These are phyloP conservation scores for Ettlia oleoabundans DNA, from an alignment of 139 green algal species.

Conservation along the genomic window DNA sequence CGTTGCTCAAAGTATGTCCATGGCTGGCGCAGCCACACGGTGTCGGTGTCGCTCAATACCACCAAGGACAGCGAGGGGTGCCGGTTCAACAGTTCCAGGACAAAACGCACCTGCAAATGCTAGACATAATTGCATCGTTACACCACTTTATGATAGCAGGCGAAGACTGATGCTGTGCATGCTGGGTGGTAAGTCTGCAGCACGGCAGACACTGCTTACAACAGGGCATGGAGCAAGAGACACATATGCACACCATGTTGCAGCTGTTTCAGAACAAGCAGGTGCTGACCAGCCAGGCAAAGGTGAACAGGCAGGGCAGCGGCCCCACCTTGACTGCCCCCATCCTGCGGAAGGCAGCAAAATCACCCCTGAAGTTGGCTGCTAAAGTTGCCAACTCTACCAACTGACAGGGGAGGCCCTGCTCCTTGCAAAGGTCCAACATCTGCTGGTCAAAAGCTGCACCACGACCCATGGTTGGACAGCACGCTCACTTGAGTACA, in stretches of 20 bases:
- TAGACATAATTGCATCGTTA: not conserved
- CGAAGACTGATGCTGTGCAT: not conserved
- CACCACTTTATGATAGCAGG: not conserved
- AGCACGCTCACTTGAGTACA: not conserved
- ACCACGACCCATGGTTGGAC: not conserved
- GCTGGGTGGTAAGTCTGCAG: not conserved
- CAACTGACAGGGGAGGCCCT: not conserved
- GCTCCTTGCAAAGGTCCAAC: not conserved
- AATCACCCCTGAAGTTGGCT: not conserved
- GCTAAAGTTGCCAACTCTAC: not conserved
- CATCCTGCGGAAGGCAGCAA: conserved; percentile 1
- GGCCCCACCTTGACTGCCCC: conserved; percentile 15
- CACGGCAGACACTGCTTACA: not conserved
- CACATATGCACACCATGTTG: not conserved
- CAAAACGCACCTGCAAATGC: not conserved
- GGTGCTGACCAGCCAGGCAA: not conserved
- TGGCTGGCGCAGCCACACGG: conserved; percentile 13
- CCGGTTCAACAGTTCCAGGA: not conserved
- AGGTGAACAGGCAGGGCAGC: not conserved
- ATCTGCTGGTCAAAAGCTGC: conserved; percentile 11
- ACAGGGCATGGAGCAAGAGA: not conserved
- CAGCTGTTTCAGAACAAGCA: not conserved
- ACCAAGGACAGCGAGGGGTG: conserved; percentile 9
- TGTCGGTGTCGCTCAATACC: conserved; percentile 18
- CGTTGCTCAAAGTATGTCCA: conserved; percentile 2